Percentiles rank a stretch among this genome's conserved stretches.
Evolutionary conservation across 129 eudicot species (phyloP).

Genomic region (Flaveria linearis): DNA sequence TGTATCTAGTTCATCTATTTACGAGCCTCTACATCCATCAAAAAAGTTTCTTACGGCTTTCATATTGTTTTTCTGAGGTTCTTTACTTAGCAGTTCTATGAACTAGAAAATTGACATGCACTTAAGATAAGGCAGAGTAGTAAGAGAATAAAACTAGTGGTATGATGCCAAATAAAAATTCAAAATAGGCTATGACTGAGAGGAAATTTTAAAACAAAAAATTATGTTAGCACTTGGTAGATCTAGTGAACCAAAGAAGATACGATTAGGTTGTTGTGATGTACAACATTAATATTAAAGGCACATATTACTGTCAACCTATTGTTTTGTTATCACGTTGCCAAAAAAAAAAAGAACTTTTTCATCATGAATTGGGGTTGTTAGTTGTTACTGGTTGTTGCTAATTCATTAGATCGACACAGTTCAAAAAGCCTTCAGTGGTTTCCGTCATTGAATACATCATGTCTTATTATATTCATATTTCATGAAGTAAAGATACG

Average conservation of each 20-base stretch:
- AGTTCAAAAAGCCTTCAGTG: neutral
- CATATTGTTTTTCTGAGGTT: neutral
- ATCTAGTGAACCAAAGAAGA: slow-evolving; percentile 6
- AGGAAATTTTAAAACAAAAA: neutral
- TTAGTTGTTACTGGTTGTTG: slow-evolving; percentile 3
- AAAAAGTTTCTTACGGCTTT: neutral
- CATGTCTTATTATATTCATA: slow-evolving; percentile 6
- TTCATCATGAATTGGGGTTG: neutral
- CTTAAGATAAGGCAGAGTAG: neutral
- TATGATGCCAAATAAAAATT: neutral
- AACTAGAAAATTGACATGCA: neutral
- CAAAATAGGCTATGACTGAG: neutral
- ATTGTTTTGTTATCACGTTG: neutral
- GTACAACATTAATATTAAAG: slow-evolving; percentile 1
- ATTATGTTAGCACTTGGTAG: neutral
- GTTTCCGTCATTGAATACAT: slow-evolving; percentile 6
- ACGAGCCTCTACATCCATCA: slow-evolving; percentile 1
- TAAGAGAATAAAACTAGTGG: neutral
- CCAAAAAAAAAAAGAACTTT: neutral
- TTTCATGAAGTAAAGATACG: neutral
- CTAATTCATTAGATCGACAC: slow-evolving; percentile 1
- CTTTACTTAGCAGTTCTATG: neutral
- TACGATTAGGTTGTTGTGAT: slow-evolving; percentile 11
- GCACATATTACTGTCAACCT: neutral
- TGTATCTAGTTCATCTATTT: slow-evolving; percentile 1